Evolutionary conservation across 2,329 filamentous ascomycete genomes (phyloP), one percentile per base, ranked within the genome.

Genomic region (Fusarium torreyae): DNA sequence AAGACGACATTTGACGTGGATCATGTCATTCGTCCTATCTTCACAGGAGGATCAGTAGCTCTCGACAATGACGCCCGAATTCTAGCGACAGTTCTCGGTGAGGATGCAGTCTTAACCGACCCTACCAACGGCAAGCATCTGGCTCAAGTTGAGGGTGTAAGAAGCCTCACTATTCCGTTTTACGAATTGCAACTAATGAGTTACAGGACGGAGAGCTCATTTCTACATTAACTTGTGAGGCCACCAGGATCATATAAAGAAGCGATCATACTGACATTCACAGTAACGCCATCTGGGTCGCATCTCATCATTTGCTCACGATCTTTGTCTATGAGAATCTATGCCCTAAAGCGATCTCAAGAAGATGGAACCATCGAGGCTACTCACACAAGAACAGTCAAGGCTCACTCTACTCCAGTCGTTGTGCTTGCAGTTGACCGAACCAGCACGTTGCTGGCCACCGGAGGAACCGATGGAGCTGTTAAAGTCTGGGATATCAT

Each of bases 401-500:
- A 97, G 79, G 94, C 96, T 9, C 96, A 98, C 77, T 87, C 89
- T 0, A 94, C 95, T 4, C 96, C 97, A 1, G 94, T 98, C 2
- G 91, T 97, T 2, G 93, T 95, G 10, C 85, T 95, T 15, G 90
- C 93, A 2, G 89, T 96, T 65, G 96, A 99, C 78, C 87, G 89
- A 55, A 97, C 94, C 2, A 92, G 94, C 75, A 97, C 95, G 3
- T 84, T 99, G 14, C 85, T 99, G 43, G 96, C 94, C 17, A 98
- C 95, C 17, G 96, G 97, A 67, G 93, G 93, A 49, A 94, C 96
- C 5, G 96, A 99, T 77, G 96, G 96, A 24, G 89, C 92, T 1
- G 93, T 98, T 74, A 99, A 99, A 80, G 91, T 99, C 53, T 99
- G 95, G 95, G 96, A 99, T 80, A 94, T 99, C 63, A 85, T 87